Conservation (phyloP, 805 yeast species). For the Saccharomycopsis babjevae region DNA sequence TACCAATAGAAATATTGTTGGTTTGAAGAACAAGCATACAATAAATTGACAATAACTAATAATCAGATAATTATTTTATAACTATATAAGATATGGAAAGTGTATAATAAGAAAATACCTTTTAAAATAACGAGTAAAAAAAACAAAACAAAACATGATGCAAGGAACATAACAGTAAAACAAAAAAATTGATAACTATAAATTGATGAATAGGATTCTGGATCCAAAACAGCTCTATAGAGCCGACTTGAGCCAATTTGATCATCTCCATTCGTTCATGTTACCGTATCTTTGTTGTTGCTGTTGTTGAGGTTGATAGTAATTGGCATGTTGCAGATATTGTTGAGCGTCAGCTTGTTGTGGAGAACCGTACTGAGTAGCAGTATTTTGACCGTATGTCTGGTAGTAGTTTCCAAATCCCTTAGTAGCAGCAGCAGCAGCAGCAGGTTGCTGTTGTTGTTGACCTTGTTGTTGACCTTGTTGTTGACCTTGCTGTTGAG, state of each 20-base stretch:
- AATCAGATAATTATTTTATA: neutral
- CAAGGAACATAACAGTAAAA: neutral
- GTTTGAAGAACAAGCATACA: neutral
- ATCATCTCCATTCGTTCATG: neutral
- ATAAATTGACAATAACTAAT: neutral
- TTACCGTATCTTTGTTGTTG: slow-evolving; percentile 1
- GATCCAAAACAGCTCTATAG: neutral
- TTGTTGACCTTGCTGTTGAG: slow-evolving; percentile 15
- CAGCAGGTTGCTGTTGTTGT: slow-evolving; percentile 11
- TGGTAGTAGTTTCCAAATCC: neutral
- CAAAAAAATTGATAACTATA: neutral
- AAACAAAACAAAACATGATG: neutral
- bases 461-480: slow-evolving; percentile 19
- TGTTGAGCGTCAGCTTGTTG: neutral
- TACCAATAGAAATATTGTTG: too few relatives aligned
- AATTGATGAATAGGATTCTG: neutral
- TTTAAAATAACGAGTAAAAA: neutral
- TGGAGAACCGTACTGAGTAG: neutral
- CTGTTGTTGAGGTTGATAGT: neutral
- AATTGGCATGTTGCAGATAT: neutral
- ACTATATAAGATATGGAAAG: neutral
- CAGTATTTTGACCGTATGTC: neutral
- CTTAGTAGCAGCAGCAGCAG: neutral
- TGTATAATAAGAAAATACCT: neutral
- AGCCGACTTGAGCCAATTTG: neutral